Evolutionary conservation across 495 filamentous ascomycete genomes (phyloP).

Genomic region (Penicillium robsamsonii): DNA sequence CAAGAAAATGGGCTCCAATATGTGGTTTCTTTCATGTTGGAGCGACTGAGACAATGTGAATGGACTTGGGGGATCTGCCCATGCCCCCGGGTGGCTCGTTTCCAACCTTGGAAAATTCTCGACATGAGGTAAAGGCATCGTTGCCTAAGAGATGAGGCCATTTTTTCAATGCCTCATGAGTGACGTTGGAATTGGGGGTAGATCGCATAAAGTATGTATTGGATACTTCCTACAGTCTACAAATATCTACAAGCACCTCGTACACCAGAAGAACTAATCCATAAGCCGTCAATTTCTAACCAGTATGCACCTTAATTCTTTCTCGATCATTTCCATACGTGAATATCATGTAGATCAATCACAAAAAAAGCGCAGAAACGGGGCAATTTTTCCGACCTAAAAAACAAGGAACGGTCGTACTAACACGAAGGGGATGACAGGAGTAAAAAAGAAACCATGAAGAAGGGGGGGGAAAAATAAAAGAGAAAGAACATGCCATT

Average conservation of each 20-base stretch:
- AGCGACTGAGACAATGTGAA: background rate
- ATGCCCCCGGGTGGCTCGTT: background rate
- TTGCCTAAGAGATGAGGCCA: background rate
- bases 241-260: background rate
- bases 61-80: background rate
- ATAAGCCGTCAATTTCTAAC: constrained; percentile 16
- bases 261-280: constrained; percentile 8
- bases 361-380: constrained; percentile 16
- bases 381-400: constrained; percentile 17
- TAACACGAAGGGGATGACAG: constrained; percentile 10
- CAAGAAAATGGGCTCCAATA: background rate
- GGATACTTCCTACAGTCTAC: background rate
- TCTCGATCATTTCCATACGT: constrained; percentile 17
- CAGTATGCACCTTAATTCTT: constrained; percentile 15
- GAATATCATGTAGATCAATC: constrained; percentile 16
- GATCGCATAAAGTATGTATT: too few relatives aligned
- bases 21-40: background rate
- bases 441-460: constrained; percentile 15
- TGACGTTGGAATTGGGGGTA: background rate
- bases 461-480: constrained; percentile 18
- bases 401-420: constrained; percentile 16
- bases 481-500: constrained; percentile 38
- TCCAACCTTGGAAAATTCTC: background rate
- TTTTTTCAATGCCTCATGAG: background rate
- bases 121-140: background rate